Conservation (phyloP, 2,329 filamentous ascomycete species). For the Penicillium sclerotigenum region DNA sequence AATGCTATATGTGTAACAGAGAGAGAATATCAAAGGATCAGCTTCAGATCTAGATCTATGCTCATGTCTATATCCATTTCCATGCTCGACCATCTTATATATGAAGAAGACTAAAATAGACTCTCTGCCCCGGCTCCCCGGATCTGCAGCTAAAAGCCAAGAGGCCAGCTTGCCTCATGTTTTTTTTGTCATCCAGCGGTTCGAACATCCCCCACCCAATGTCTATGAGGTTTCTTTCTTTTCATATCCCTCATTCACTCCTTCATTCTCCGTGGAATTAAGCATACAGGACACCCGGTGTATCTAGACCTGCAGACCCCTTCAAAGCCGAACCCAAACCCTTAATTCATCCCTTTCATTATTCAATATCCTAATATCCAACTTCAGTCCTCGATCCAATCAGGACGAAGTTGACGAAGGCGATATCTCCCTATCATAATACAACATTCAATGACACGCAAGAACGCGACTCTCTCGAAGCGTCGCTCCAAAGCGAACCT, state of each 20-base stretch:
- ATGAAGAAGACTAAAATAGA: not conserved
- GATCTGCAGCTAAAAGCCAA: slow-evolving; percentile 12
- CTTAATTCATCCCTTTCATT: not conserved
- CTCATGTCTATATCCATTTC: not conserved
- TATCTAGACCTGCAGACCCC: not conserved
- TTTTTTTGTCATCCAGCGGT: slow-evolving; percentile 5
- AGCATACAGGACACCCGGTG: not conserved
- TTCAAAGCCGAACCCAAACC: not conserved
- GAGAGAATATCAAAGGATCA: not conserved
- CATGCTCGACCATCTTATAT: not conserved
- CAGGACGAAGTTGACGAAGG: not conserved
- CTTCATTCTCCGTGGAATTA: not conserved
- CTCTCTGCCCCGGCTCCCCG: not conserved
- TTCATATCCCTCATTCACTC: slow-evolving; percentile 16
- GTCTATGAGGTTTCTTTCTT: slow-evolving; percentile 6
- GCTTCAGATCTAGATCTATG: not conserved
- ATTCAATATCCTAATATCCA: not conserved
- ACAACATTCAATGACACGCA: slow-evolving; percentile 37
- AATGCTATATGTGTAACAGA: not conserved
- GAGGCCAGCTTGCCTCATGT: slow-evolving; percentile 13
- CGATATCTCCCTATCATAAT: not conserved
- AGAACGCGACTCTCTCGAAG: slow-evolving; percentile 34
- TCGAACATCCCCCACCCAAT: slow-evolving; percentile 1
- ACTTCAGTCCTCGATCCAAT: slow-evolving; percentile 1
- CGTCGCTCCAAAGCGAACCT: slow-evolving; percentile 41